Conservation (phyloP, 352 stramenopile genomes). For the Globisporangium acanthophoron region DNA sequence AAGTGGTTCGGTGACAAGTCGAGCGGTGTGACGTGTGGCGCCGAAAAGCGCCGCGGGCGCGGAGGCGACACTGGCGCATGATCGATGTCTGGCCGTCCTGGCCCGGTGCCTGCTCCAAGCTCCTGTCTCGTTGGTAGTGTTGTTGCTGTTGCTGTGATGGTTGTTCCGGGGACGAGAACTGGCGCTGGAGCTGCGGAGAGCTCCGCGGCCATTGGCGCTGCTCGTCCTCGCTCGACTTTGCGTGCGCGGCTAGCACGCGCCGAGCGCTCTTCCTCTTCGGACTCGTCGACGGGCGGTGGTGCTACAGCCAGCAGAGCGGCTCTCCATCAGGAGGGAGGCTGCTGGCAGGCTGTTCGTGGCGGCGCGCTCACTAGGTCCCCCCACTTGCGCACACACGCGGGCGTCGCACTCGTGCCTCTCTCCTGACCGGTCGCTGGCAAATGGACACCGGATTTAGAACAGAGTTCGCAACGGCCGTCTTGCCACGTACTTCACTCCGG, state of each 20-base stretch:
- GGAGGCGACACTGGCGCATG: not conserved
- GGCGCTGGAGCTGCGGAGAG: not conserved
- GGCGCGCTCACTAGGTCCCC: no score
- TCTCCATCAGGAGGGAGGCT: not conserved
- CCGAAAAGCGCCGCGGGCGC: not conserved
- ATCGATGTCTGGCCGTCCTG: not conserved
- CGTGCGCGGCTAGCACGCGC: not conserved
- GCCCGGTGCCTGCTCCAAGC: not conserved
- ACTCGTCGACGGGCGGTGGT: not conserved
- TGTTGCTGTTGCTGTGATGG: not conserved
- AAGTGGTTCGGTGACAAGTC: conserved; percentile 94
- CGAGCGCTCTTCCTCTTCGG: not conserved
- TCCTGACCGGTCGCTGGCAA: no score
- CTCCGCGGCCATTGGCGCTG: not conserved
- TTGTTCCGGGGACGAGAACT: not conserved
- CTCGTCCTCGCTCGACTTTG: not conserved
- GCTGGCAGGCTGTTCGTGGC: not conserved
- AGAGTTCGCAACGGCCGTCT: no score
- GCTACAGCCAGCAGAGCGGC: not conserved
- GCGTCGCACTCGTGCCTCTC: no score
- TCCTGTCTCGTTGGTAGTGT: not conserved
- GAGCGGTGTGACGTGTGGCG: conserved; percentile 5
- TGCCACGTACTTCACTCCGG: no score
- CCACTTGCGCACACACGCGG: not conserved
- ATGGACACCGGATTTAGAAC: not conserved